phyloP scores from a whole-genome alignment of 1,284 basidiomycete species.

The Cryptococcus sp. region DNA sequence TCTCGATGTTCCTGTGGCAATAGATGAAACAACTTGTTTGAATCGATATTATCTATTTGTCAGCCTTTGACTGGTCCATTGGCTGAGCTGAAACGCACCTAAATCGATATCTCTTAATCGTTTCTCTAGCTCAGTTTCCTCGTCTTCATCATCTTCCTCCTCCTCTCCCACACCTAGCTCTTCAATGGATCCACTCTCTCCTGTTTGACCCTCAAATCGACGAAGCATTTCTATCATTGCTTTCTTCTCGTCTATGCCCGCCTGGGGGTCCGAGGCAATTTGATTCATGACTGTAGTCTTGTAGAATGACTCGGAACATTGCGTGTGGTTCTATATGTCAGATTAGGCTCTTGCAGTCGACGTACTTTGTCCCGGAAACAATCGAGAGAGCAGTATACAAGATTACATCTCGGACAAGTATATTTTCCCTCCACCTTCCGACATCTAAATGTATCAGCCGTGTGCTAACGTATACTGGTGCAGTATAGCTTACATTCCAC shows the following conservation, averaged over 20 bases:
- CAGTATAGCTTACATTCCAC: slow-evolving; percentile 43
- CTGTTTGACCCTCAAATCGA: slow-evolving; percentile 40
- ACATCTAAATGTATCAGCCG: slow-evolving; percentile 27
- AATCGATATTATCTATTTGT: slow-evolving; percentile 36
- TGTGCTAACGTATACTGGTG: too few relatives aligned
- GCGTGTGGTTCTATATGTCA: slow-evolving; percentile 28
- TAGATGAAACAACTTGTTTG: slow-evolving; percentile 42
- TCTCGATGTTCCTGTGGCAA: slow-evolving; percentile 40
- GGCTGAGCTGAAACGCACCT: slow-evolving; percentile 23
- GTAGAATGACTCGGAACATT: slow-evolving; percentile 49
- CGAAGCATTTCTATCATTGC: slow-evolving; percentile 45
- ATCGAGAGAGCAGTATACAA: slow-evolving; percentile 45
- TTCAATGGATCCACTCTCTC: slow-evolving; percentile 19
- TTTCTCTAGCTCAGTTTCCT: slow-evolving; percentile 25
- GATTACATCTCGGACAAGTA: slow-evolving; percentile 47
- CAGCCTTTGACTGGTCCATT: not conserved
- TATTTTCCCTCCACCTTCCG: slow-evolving; percentile 39
- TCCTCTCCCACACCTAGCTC: not conserved
- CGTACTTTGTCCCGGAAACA: slow-evolving; percentile 41
- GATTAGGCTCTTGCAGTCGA: slow-evolving; percentile 4
- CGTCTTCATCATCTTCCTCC: slow-evolving; percentile 23
- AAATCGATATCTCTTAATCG: slow-evolving; percentile 36
- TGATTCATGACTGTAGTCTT: slow-evolving; percentile 32
- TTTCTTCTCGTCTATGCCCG: slow-evolving; percentile 37
- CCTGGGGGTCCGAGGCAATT: slow-evolving; percentile 33